These are phyloP conservation scores for Blattamonas nauphoetae DNA, from an alignment of 78 protist species.

Conservation along the genomic window DNA sequence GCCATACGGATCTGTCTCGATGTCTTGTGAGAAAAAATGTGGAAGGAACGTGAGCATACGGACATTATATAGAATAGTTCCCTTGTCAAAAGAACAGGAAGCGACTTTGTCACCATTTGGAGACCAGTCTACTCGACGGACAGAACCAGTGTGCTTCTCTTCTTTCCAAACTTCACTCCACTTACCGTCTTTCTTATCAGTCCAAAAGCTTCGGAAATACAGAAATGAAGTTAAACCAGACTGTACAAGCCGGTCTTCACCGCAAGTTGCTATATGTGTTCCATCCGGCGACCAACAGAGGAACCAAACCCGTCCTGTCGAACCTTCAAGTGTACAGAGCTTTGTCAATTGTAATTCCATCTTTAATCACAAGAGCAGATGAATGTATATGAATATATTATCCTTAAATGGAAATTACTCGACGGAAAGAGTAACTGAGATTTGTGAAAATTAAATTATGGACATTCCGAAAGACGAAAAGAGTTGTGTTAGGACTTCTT, in stretches of 20 bases:
- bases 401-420: too few species aligned
- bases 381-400: too few species aligned
- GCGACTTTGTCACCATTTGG: conserved; percentile 59
- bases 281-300: conserved; percentile 66
- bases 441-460: too few species aligned
- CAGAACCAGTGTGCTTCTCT: conserved; percentile 47
- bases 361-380: too few species aligned
- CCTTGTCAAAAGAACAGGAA: conserved; percentile 61
- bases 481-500: too few species aligned
- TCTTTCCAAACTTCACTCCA: conserved; percentile 35
- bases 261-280: conserved; percentile 57
- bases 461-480: too few species aligned
- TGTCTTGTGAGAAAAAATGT: neutral
- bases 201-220: too few species aligned
- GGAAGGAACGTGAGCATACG: conserved; percentile 25
- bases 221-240: conserved; percentile 13
- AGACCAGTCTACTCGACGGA: conserved; percentile 62
- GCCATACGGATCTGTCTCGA: neutral
- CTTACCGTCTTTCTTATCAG: too few species aligned
- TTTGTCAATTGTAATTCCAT: too few species aligned
- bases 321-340: too few species aligned
- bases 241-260: conserved; percentile 58
- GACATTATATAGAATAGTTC: neutral
- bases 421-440: too few species aligned
- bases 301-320: conserved; percentile 63